Base-by-base conservation (phyloP, 139 green algal species). In the Asterochloris erici region DNA sequence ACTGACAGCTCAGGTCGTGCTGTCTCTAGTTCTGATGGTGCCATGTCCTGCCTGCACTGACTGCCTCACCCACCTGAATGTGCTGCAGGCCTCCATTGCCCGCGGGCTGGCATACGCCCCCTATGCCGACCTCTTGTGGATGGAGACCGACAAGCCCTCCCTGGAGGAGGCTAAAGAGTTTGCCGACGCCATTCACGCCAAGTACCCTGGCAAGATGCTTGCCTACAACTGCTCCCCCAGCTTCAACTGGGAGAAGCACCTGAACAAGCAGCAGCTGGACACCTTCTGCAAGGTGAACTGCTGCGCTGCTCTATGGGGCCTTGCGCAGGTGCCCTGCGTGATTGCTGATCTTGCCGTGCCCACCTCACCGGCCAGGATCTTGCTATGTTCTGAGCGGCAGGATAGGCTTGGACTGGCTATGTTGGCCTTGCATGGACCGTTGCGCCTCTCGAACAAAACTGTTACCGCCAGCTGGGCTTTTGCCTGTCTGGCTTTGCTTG, bases 161-260 rank as follows among this genome's bases (percentile, higher is more conserved):
- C 85, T 98, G 80, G 90, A 94, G 79, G 91, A 98, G 71, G 89
- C 89, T 23, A 82, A 77, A 29, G 84, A 88, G 83, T 92, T 92
- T 91, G 89, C 89, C 19, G 87, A 92, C 73, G 94, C 89, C 85
- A 93, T 98, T 78, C 93, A 93, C 70, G 90, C 90, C 75, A 90
- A 95, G 87, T 96, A 88, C 91, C 94, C 94, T 60, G 89, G 89
- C 88, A 95, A 96, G 90, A 88, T 98, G 87, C 88, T 98, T 80
- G 93, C 94, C 13, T 98, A 98, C 93, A 98, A 98, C 91, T 96
- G 94, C 91, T 95, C 90, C 19, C 94, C 94, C 27, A 95, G 89
- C 38, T 98, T 98, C 93, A 98, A 98, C 93, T 98, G 94, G 94
- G 91, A 94, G 88, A 93, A 92, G 81, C 88, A 94, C 85, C 90